Evolutionary conservation across 441 rosid species (phyloP).

Genomic region (Adansonia rubrostipa): DNA sequence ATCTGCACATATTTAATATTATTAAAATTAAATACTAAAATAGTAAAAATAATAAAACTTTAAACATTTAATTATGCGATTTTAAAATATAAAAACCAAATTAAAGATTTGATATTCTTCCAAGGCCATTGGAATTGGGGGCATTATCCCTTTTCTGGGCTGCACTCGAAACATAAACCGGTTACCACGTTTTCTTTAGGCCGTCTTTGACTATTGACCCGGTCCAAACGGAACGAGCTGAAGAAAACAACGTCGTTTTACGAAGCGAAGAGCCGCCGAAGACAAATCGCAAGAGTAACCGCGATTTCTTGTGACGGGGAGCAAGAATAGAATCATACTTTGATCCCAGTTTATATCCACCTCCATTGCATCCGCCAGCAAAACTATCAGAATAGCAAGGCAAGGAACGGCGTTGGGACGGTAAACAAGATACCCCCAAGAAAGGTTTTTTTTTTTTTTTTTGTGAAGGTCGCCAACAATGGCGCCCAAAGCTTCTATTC

Average conservation of each 20-base stretch:
- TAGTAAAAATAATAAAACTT: too few species aligned
- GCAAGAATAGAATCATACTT: neutral
- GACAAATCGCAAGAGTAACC: neutral
- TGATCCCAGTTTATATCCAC: neutral
- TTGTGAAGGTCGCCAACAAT: constrained; percentile 34
- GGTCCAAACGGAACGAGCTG: neutral
- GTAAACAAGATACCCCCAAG: neutral
- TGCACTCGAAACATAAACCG: too few species aligned
- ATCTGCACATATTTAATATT: too few species aligned
- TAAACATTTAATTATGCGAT: too few species aligned
- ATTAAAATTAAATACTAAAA: too few species aligned
- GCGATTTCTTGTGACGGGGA: neutral
- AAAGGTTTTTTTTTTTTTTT: neutral
- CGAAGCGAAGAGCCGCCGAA: neutral
- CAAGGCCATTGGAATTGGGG: too few species aligned
- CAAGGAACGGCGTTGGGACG: neutral
- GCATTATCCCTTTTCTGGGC: too few species aligned
- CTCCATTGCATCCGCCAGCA: constrained; percentile 1
- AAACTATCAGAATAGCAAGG: neutral
- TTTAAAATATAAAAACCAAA: too few species aligned
- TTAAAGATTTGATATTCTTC: too few species aligned
- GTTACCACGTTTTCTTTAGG: neutral
- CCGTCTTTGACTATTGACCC: neutral
- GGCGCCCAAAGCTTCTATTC: constrained; percentile 39
- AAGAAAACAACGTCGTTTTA: neutral